Evolutionary conservation across 768 basidiomycete species (phyloP), one percentile per base, ranked within the genome.

Genomic region (Gloeophyllum trabeum): DNA sequence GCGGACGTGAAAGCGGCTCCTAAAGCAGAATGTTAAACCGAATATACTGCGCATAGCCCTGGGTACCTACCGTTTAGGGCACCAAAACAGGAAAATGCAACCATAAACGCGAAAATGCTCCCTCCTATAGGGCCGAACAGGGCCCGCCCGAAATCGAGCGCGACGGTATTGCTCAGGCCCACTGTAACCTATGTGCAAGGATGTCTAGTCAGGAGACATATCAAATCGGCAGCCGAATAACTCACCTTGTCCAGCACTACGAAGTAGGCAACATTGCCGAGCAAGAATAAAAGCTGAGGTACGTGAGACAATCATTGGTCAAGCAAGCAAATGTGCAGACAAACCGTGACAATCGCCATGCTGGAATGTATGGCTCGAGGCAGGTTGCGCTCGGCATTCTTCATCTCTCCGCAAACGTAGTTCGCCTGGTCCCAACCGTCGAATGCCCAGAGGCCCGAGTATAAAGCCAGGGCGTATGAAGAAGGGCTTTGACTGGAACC

Each of bases 391-490:
- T 82, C 76, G 2, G 88, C 79, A 46, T 82, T 75, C 42, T 69
- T 64, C 64, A 97, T 86, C 59, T 91, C 91, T 22, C 87, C 93
- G 12, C 84, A 87, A 13, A 97, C 87, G 48, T 84, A 94, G 56
- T 90, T 92, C 22, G 75, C 81, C 60, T 87, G 84, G 53, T 93
- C 93, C 92, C 92, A 99, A 1, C 94, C 94, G 58, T 92, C 92
- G 49, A 89, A 92, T 2, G 92, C 92, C 89, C 86, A 97, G 3
- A 98, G 64, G 2, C 91, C 89, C 7, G 91, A 94, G 60, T 96
- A 99, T 4, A 97, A 66, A 0, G 93, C 94, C n/a, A 97, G 66
- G 4, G 93, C 88, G 62, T 90, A 97, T 2, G 78, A 69, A 1
- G 88, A 85, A 1, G 90, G 85, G 47, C 86, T 86, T 14, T 61